Evolutionary conservation across 192 early-diverging fungal species (phyloP), one percentile per base, ranked within the genome.

Genomic region (Coemansia reversa): DNA sequence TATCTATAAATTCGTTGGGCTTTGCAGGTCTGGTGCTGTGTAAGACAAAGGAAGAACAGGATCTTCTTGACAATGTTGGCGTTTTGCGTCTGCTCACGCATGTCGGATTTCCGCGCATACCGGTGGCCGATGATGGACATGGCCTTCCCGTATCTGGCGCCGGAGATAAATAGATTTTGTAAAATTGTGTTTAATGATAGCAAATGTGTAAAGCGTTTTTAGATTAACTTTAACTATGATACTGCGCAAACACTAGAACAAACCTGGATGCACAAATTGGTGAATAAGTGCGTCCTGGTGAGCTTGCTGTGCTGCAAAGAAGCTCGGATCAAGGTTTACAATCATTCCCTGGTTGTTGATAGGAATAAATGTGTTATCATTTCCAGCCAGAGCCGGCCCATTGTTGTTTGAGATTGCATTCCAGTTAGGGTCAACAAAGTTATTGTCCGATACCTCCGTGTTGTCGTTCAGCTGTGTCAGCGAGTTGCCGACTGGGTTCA

Each of bases 1-100:
- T 90, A 42, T 76, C 79, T 18, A 70, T 90, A 18, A 90, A 90
- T 64, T 85, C 84, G 14, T 81, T 90, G 16, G 88, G 85, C n/a
- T 85, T 85, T 73, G 86, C 86, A 7, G 88, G 88, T 0, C 67
- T 86, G 63, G 42, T 89, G 62, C 65, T 89, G 35, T 77, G 72
- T 60, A 89, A 88, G 62, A 63, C 72, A 2, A 73, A 60, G 25
- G 74, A 76, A 4, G 79, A 85, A 47, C 56, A 85, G 48, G 75
- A 71, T 18, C 28, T 78, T 12, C 51, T 87, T 29, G 56, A 75
- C 16, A n/a, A 32, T 6, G 49, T 61, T 14, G 87, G 84, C 6
- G 70, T 81, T 7, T 33, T 86, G 52, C 56, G 63, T 20, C 51
- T 81, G 19, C 60, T 88, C 29, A 55, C 66, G 22, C 63, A 70